phyloP scores from a whole-genome alignment of 2,329 filamentous ascomycete genomes.

The Cladobotryum mycophilum region DNA sequence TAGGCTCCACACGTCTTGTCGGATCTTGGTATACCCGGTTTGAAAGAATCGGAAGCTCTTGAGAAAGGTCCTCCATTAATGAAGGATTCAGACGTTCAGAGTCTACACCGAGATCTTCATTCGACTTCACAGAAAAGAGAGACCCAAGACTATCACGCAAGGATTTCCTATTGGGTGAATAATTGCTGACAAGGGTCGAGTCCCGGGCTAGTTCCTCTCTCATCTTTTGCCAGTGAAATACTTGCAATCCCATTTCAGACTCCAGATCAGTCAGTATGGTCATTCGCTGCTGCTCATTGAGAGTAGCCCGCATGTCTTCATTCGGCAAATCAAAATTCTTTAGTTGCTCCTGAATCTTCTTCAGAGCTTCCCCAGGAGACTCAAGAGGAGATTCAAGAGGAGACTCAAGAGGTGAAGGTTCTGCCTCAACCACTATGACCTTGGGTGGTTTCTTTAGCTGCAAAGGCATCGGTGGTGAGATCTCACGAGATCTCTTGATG shows the following conservation, averaged over 20 bases:
- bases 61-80: background rate
- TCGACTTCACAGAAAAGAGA: background rate
- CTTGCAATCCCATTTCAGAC: conserved; percentile 54
- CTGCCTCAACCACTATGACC: conserved; percentile 39
- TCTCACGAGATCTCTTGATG: conserved; percentile 40
- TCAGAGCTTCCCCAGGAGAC: conserved; percentile 43
- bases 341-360: conserved; percentile 47
- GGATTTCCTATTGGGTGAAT: conserved; percentile 19
- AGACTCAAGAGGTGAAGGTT: conserved; percentile 48
- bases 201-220: conserved; percentile 46
- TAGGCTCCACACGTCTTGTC: background rate
- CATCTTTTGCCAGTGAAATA: conserved; percentile 54
- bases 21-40: background rate
- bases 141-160: conserved; percentile 11
- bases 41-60: background rate
- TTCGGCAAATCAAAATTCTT: conserved; percentile 40
- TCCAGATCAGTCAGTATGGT: conserved; percentile 54
- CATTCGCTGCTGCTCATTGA: conserved; percentile 37
- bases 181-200: conserved; percentile 43
- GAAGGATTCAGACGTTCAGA: background rate
- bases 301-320: conserved; percentile 23
- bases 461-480: conserved; percentile 51
- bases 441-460: conserved; percentile 39
- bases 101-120: background rate
- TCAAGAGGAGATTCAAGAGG: conserved; percentile 50